Evolutionary conservation across 306 rosid species (phyloP), one percentile per base, ranked within the genome.

Genomic region (Cicer chorassanicum): DNA sequence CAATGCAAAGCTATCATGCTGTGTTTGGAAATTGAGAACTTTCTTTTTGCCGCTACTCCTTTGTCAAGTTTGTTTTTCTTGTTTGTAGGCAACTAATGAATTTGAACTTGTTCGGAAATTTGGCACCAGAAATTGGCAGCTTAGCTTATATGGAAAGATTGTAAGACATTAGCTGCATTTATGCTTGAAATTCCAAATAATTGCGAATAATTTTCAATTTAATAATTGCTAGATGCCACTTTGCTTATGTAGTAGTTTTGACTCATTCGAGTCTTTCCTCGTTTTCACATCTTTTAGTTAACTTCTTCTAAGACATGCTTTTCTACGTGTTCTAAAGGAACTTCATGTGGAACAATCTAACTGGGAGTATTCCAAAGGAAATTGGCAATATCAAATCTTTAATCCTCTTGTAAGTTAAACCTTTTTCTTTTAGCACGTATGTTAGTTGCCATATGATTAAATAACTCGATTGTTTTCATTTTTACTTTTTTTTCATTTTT

Each of bases 341-440:
- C 82, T 87, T 95, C 72, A 95, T 92, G 99, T 95, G 97, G 98
- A 95, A 92, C 84, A 1, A 84, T 0, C 76, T 95, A 65, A 86
- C 64, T 78, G 99, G 99, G 62, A 88, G 83, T 54, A 92, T 95
- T 76, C 99, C 99, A 1, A 75, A 84, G 87, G 93, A 90, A 83
- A 83, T 95, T 36, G 97, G 98, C 82, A 85, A 88, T 72, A 84
- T 95, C 77, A 86, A 53, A 46, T 62, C 89, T 73, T 74, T 95
- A 88, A 4, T 42, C 75, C 97, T 92, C 64, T 79, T 95, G 99
- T 94, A 90, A 90, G 97, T 87, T 56, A 8, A 69, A 40, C 70
- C 65, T 75, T 65, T 76, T 76, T 15, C 40, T 39, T 66, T 39
- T 63, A 36, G 43, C 60, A 10, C 71, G 55, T 24, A 56, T 61